Conservation (phyloP, 2,329 filamentous ascomycete species). For the Phialemoniopsis sp. region DNA sequence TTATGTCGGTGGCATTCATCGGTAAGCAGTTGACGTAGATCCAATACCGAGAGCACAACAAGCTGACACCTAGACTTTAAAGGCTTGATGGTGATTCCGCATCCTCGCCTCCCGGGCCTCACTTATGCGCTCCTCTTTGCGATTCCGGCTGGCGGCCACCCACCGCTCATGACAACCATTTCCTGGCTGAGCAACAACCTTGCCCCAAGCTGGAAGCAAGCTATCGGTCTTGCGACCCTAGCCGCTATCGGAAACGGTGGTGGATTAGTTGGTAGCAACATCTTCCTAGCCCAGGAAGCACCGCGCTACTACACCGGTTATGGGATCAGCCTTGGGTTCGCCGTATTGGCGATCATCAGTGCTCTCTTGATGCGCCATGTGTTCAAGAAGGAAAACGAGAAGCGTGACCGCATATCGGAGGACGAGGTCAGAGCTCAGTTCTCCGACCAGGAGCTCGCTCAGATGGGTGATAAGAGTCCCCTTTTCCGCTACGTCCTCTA, state of each 20-base stretch:
- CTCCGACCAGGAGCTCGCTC: constrained; percentile 5
- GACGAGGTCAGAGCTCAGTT: constrained; percentile 2
- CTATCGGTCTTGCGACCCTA: constrained; percentile 58
- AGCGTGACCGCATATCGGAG: constrained; percentile 4
- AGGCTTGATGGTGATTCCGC: constrained; percentile 2
- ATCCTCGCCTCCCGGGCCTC: constrained; percentile 18
- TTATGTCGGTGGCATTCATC: constrained; percentile 3
- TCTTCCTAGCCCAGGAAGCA: constrained; percentile 25
- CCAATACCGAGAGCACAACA: too few species aligned
- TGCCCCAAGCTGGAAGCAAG: constrained; percentile 42
- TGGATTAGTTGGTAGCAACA: constrained; percentile 28
- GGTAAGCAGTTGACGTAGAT: too few species aligned
- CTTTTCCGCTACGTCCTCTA: constrained; percentile 8
- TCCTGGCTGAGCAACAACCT: constrained; percentile 50
- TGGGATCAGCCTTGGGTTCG: constrained; percentile 12
- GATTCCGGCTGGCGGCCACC: constrained; percentile 38
- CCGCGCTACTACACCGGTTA: constrained; percentile 31
- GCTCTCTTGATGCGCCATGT: constrained; percentile 9
- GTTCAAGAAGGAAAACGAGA: constrained; percentile 7
- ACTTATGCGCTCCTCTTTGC: constrained; percentile 32
- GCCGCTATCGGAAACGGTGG: constrained; percentile 58
- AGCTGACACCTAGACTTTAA: too few species aligned
- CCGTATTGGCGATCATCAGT: constrained; percentile 9
- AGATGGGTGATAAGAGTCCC: constrained; percentile 8
- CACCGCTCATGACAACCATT: constrained; percentile 41